These are phyloP conservation scores for Dioscorea alata DNA, from an alignment of 106 monocot genomes.

Conservation along the genomic window DNA sequence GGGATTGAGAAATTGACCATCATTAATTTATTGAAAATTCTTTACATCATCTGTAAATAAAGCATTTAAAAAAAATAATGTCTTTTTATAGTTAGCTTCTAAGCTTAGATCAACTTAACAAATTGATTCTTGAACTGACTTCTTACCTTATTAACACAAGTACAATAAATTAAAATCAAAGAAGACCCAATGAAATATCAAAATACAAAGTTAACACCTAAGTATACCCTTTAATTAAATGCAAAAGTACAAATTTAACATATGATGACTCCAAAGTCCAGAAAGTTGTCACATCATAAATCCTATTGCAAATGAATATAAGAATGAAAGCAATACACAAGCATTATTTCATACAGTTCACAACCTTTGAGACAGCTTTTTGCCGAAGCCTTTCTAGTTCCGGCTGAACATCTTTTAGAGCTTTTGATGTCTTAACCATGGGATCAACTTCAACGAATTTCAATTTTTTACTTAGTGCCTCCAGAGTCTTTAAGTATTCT, in stretches of 20 bases:
- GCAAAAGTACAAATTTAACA: neutral
- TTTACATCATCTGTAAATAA: neutral
- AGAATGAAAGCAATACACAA: neutral
- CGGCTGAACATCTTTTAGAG: conserved; percentile 94
- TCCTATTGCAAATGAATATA: too few species aligned
- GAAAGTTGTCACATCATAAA: too few species aligned
- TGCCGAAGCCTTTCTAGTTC: conserved; percentile 92
- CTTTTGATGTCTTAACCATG: conserved; percentile 76
- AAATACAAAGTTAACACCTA: neutral
- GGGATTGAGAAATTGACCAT: neutral
- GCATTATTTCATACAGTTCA: neutral
- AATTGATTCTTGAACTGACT: neutral
- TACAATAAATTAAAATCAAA: neutral
- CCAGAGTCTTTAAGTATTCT: conserved; percentile 88
- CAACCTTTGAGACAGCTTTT: conserved; percentile 90
- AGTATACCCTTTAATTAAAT: neutral
- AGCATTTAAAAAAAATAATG: too few species aligned
- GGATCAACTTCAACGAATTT: conserved; percentile 81
- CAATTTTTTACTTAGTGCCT: conserved; percentile 82
- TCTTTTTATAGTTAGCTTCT: too few species aligned
- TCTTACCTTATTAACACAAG: neutral
- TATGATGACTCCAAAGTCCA: neutral
- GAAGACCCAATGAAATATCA: neutral
- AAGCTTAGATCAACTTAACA: too few species aligned
- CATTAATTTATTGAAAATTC: neutral